Evolutionary conservation across 163 green algal species (phyloP), one percentile per base, ranked within the genome.

Genomic region (Scenedesmus sp.): DNA sequence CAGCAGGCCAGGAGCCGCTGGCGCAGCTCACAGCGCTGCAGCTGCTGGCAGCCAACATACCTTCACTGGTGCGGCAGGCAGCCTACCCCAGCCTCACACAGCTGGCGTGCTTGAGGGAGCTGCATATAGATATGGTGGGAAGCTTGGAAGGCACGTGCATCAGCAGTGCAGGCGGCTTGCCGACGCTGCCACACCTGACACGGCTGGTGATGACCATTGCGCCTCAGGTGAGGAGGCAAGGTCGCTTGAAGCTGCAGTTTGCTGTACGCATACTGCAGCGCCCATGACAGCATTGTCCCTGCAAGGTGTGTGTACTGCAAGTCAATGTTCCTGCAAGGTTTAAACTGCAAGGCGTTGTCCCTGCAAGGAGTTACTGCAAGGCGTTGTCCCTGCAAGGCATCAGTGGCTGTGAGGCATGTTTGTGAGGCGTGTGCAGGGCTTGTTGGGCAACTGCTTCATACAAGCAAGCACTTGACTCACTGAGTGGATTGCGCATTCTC

Each of bases 21-120:
- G 87, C 87, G 46, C 56, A 64, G 10, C 73, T 91, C 1, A 23
- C 77, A 34, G 3, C 26, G 6, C 73, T 87, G 55, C 85, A 83
- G 73, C 56, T 91, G 73, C 87, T 91, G 55, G 87, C 18, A 3
- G 87, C 64, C 54, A 91, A 91, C 87, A 91, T 91, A 9, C 82
- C 60, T 59, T 55, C 73, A 4, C 87, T 91, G 18, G 87, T 91
- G 2, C 77, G 87, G 46, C 87, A 91, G 46, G 77, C 87, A 52
- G 87, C 87, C 4, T 20, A 77, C 73, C 46, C 26, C n/a, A 83
- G 67, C n/a, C 34, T 84, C 9, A 77, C 74, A n/a, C 55, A 60
- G 23, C 87, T 85, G 7, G 3, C 23, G 8, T 3, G 66, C 4
- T 20, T 91, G 87, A 60, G 54, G 18, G 73, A 86, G 7, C 73